Evolutionary conservation across 306 rosid genomes (phyloP), one percentile per base, ranked within the genome.

Genomic region (Sphenostylis stenocarpa): DNA sequence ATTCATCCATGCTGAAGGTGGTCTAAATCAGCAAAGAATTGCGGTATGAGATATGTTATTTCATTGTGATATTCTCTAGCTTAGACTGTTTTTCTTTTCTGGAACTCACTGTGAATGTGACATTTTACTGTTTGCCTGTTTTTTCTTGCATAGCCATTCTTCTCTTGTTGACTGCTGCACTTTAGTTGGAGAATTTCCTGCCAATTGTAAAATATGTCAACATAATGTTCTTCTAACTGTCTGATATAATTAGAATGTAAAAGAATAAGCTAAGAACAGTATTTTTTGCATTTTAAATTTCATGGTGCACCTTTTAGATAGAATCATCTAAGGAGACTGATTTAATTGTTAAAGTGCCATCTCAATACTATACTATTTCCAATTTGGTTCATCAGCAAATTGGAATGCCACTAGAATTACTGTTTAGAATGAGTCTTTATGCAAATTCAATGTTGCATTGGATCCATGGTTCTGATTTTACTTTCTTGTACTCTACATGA

Each of bases 1-100:
- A 78, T 96, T 96, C 87, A 92, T 96, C 72, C 97, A 96, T 62
- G 99, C 99, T 3, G 98, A 96, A 79, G 99, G 98, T 70, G 99
- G 99, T 80, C 84, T 96, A 51, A 96, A 96, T 90, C 98, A 91
- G 80, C 98, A 92, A 84, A 87, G 99, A 85, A 96, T 92, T 82
- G 99, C 93, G 56, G 99, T 92, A 88, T 67, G 92, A 29, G 21
- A 79, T 80, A 63, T 48, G 29, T 73, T 60, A 21, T 68, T 38
- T 61, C 74, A 72, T 65, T 78, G 49, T 49, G 55, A 74, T 74
- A 23, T 26, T 14, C 62, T 73, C 41, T 38, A 71, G 70, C 62
- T 31, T 29, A 65, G 76, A 81, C 14, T 75, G 16, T 43, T 64
- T 11, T 67, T 60, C 33, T 80, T 11, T 33, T 45, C 28, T 13